These are phyloP conservation scores for Talaromyces adpressus DNA, from an alignment of 495 filamentous ascomycete genomes.

Conservation along the genomic window DNA sequence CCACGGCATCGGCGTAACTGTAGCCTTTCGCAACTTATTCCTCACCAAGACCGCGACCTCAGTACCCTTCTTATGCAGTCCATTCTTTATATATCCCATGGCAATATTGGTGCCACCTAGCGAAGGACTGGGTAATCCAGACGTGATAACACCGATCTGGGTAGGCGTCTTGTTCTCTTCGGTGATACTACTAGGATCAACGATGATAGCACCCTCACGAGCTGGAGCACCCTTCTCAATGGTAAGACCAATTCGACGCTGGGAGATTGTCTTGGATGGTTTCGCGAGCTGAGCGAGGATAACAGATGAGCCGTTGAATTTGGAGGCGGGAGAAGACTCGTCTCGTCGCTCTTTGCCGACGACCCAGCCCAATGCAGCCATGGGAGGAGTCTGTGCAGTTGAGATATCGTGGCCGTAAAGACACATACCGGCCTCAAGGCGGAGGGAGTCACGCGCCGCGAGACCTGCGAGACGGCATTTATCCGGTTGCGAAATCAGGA, in stretches of 20 bases:
- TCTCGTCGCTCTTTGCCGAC: slow-evolving; percentile 69
- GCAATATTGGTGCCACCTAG: slow-evolving; percentile 82
- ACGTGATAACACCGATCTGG: slow-evolving; percentile 68
- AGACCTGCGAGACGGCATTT: slow-evolving; percentile 74
- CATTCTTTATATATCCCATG: slow-evolving; percentile 87
- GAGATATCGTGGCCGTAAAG: slow-evolving; percentile 96
- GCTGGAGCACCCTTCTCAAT: slow-evolving; percentile 81
- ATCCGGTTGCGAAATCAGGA: slow-evolving; percentile 57
- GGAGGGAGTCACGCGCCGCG: slow-evolving; percentile 83
- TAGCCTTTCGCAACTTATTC: slow-evolving; percentile 72
- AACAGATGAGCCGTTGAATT: slow-evolving; percentile 67
- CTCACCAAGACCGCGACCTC: slow-evolving; percentile 74
- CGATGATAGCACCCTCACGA: slow-evolving; percentile 77
- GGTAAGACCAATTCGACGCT: slow-evolving; percentile 72
- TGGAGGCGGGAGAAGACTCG: slow-evolving; percentile 30
- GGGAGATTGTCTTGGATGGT: slow-evolving; percentile 57
- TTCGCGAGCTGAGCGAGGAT: slow-evolving; percentile 64
- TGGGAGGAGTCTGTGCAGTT: slow-evolving; percentile 80
- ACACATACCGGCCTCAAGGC: slow-evolving; percentile 96
- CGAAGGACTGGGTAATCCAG: slow-evolving; percentile 81
- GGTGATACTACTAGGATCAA: slow-evolving; percentile 52
- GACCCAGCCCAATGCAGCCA: slow-evolving; percentile 78
- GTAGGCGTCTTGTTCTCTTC: slow-evolving; percentile 26
- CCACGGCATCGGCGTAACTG: slow-evolving; percentile 91
- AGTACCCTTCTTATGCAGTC: slow-evolving; percentile 79